Evolutionary conservation across 106 monocot genomes (phyloP).

Genomic region (Xerophyta viscosa): DNA sequence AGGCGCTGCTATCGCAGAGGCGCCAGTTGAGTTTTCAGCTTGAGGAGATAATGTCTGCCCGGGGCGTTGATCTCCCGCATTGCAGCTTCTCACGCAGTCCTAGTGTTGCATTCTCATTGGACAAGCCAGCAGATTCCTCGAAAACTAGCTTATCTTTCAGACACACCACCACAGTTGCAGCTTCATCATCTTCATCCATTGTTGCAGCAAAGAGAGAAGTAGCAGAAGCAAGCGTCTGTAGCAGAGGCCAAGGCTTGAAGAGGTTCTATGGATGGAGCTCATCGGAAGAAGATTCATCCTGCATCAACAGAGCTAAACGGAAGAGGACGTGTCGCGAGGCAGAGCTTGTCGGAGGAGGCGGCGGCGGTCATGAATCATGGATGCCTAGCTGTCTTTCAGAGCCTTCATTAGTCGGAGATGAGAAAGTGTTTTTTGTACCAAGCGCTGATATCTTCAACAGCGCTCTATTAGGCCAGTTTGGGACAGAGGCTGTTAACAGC

Average conservation of each 20-base stretch:
- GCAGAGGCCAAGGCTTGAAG: conserved; percentile 26
- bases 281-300: conserved; percentile 3
- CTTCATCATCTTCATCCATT: conserved; percentile 29
- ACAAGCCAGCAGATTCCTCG: too few species aligned
- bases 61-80: conserved; percentile 50
- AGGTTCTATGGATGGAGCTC: conserved; percentile 27
- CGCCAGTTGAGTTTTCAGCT: conserved; percentile 37
- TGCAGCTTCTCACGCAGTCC: conserved; percentile 24
- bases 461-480: conserved; percentile 10
- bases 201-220: conserved; percentile 12
- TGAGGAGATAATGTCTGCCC: conserved; percentile 45
- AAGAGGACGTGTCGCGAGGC: conserved; percentile 11
- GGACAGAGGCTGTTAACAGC: too few species aligned
- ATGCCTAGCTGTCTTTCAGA: conserved; percentile 15
- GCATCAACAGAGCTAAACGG: conserved; percentile 30
- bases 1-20: conserved; percentile 35
- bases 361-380: conserved; percentile 21
- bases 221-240: conserved; percentile 1
- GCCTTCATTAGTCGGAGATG: conserved; percentile 10
- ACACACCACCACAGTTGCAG: conserved; percentile 12
- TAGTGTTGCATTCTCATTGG: conserved; percentile 12
- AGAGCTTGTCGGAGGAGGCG: conserved; percentile 12
- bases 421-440: conserved; percentile 23
- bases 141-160: too few species aligned
- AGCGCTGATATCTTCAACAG: conserved; percentile 7